These are phyloP conservation scores for Urtica urens DNA, from an alignment of 306 rosid species.

Conservation along the genomic window DNA sequence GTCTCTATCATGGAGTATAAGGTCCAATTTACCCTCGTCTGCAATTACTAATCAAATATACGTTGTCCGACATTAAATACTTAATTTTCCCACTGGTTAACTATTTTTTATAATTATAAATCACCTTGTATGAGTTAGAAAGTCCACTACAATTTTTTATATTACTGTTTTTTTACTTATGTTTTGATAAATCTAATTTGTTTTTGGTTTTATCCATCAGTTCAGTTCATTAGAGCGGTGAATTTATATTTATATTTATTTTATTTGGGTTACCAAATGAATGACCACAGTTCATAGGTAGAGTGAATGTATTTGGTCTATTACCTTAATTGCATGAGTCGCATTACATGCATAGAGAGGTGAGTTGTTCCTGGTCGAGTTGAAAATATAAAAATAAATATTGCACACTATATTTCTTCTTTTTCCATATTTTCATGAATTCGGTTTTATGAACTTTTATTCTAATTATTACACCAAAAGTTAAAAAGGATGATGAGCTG, in stretches of 20 bases:
- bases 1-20: no score
- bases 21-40: no score
- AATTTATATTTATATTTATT: background rate
- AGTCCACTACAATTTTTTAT: background rate
- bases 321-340: constrained; percentile 5
- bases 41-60: no score
- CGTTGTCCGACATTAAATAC: no score
- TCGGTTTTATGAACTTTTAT: background rate
- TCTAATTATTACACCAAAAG: constrained; percentile 9
- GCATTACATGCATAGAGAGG: constrained; percentile 35
- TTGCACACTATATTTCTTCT: background rate
- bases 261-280: background rate
- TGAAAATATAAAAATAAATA: constrained; percentile 4
- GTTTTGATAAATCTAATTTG: no score
- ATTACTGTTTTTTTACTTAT: background rate
- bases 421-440: background rate
- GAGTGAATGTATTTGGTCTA: background rate
- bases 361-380: constrained; percentile 43
- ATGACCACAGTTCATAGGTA: constrained; percentile 5
- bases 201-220: no score
- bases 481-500: constrained; percentile 17
- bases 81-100: no score
- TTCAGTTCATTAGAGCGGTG: no score
- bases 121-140: no score
- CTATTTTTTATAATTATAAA: no score